Base-by-base conservation (phyloP, 306 rosid species). In the Pyrus communis region DNA sequence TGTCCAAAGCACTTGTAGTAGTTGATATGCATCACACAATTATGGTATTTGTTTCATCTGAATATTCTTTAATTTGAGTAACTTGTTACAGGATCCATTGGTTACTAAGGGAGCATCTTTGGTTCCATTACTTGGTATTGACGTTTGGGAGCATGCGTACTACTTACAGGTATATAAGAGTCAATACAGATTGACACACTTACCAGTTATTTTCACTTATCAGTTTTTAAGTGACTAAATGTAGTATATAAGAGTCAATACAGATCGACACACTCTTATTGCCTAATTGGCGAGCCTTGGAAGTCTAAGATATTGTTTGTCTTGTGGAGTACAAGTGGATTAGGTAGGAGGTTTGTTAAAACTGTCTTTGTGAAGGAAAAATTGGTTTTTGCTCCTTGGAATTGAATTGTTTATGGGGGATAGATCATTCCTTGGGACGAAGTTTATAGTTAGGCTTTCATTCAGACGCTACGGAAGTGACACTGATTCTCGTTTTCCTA, bases 91-190 rank as follows among this genome's bases (percentile, higher is more conserved):
- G 99, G 99, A 96, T 73, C 99, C 99, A 6, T 84, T 96, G 71
- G 97, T 92, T 28, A 96, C 96, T 57, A 96, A 91, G 79, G 99
- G 93, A 74, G 62, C 96, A 76, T 77, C 30, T 78, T 82, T 96
- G 76, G 93, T 96, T 84, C 99, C 99, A 55, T 82, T 96, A 89
- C 88, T 96, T 74, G 99, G 99, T 17, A 82, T 96, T 59, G 99
- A 96, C 84, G 99, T 96, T 70, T 96, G 99, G 99, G 99, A 96
- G 87, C 99, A 96, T 59, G 98, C 99, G 3, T 96, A 96, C 84
- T 96, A 96, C 85, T 80, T 96, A 35, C 99, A 96, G 99, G 99
- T 96, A 14, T 1, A 25, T 25, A 25, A 25, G 25, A 25, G 25
- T 25, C 25, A 25, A 25, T 25, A 25, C 25, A 25, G 25, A 25